phyloP scores from a whole-genome alignment of 108 stramenopile genomes.

The Nitzschia putrida region DNA sequence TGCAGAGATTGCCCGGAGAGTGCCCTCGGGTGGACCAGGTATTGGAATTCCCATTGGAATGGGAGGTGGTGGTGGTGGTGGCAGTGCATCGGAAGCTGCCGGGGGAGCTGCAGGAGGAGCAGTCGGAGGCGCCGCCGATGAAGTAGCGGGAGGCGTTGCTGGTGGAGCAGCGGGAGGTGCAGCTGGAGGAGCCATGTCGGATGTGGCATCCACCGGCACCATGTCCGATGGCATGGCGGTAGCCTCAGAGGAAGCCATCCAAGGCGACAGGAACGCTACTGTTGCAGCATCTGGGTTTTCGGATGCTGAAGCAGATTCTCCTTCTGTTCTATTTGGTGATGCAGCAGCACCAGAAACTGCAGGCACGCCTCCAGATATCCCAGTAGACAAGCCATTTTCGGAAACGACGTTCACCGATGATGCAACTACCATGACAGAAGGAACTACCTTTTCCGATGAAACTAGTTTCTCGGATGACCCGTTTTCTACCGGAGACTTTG shows the following conservation, averaged over 20 bases:
- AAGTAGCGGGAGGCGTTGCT: constrained; percentile 15
- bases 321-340: constrained; percentile 74
- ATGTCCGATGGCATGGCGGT: constrained; percentile 8
- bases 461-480: constrained; percentile 34
- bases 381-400: neutral
- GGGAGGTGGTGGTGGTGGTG: constrained; percentile 32
- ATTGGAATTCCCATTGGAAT: constrained; percentile 34
- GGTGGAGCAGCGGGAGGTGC: constrained; percentile 22
- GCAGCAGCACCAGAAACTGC: constrained; percentile 41
- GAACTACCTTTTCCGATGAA: constrained; percentile 15
- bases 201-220: neutral
- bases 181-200: constrained; percentile 14
- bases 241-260: constrained; percentile 47
- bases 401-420: constrained; percentile 37
- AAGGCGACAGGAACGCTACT: constrained; percentile 73
- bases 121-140: constrained; percentile 15
- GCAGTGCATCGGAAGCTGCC: neutral
- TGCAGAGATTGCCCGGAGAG: constrained; percentile 80
- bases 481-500: constrained; percentile 36
- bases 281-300: constrained; percentile 68
- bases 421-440: constrained; percentile 14
- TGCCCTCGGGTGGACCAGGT: constrained; percentile 64
- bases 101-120: constrained; percentile 31
- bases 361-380: neutral
- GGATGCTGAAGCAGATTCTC: constrained; percentile 54